phyloP scores from a whole-genome alignment of 495 filamentous ascomycete genomes.

The Entonaema liquescens region DNA sequence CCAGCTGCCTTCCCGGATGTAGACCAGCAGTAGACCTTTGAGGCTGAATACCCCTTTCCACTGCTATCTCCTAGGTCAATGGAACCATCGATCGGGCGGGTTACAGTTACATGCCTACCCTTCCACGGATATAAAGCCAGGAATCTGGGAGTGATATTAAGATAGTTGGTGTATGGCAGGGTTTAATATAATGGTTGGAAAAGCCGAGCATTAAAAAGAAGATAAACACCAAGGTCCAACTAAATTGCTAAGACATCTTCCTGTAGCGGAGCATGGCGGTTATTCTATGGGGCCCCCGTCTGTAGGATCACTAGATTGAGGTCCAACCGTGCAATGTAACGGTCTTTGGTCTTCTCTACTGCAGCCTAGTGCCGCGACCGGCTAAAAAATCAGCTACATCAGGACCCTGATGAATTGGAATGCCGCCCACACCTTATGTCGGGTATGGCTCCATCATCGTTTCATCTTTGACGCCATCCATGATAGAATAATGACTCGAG shows the following conservation, averaged over 20 bases:
- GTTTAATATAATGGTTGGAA: constrained; percentile 13
- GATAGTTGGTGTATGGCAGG: neutral
- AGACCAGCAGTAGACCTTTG: constrained; percentile 13
- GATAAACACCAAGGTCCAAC: constrained; percentile 6
- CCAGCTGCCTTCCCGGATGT: neutral
- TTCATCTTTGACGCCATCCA: constrained; percentile 20
- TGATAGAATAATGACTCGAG: constrained; percentile 1
- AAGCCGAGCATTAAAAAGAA: neutral
- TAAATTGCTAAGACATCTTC: constrained; percentile 1
- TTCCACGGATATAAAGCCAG: constrained; percentile 29
- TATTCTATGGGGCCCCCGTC: constrained; percentile 10
- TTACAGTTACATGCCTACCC: constrained; percentile 26
- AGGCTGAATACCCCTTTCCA: constrained; percentile 29
- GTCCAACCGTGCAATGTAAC: constrained; percentile 27
- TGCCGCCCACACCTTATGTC: constrained; percentile 11
- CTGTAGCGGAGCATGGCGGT: constrained; percentile 16
- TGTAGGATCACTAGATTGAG: constrained; percentile 29
- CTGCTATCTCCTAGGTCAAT: constrained; percentile 18
- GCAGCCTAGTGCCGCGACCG: constrained; percentile 33
- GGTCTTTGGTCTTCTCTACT: constrained; percentile 19
- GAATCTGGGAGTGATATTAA: constrained; percentile 24
- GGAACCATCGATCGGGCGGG: constrained; percentile 36
- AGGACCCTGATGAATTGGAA: constrained; percentile 17
- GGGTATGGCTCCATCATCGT: constrained; percentile 13
- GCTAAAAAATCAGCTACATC: constrained; percentile 23